Base-by-base conservation (phyloP, 2,329 filamentous ascomycete species). In the Lasiodiplodia gonubiensis region DNA sequence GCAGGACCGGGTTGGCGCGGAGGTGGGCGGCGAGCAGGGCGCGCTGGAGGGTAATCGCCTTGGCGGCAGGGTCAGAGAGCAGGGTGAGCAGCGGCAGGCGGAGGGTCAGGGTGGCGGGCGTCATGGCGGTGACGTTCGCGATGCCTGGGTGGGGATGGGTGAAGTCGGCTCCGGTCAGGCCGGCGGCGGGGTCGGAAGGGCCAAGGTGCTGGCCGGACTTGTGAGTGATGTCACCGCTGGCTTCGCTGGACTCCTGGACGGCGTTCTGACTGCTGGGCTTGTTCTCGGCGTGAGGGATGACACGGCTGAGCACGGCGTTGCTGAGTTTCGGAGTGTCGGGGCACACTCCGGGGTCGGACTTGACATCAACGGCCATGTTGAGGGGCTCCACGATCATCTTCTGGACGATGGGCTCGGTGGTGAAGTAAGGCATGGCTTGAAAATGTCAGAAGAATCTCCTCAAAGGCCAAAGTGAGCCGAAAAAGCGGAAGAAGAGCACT, bases 31-130 rank as follows among this genome's bases (percentile, higher is more conserved):
- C 55, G 16, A 69, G 57, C 16, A 65, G 68, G 18, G 66, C 8
- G 27, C 23, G 49, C 2, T 18, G 25, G 30, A 33, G 30, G 25
- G 1, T 25, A 25, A 8, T n/a, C 42, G 54, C 60, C 30, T 59
- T 30, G 16, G 49, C 30, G 49, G 30, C 14, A 2, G 27, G 30
- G 46, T 68, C 49, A 4, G 72, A 48, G 49, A 70, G 25, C 14
- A 72, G 49, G 16, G 72, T 66, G 25, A 60, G 39, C 4, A 59
- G 37, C 5, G 68, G 39, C 3, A 70, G 8, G 16, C 42, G 23
- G 14, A 70, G 30, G 10, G 46, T 66, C 6, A 60, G 69, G 48
- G 70, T 73, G 71, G 74, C 74, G 21, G 25, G 69, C 46, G 49
- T 54, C 61, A 21, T 49, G 39, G 14, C n/a, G 46, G 14, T 48